Evolutionary conservation across 495 filamentous ascomycete genomes (phyloP).

Genomic region (Stereocaulon alpinum): DNA sequence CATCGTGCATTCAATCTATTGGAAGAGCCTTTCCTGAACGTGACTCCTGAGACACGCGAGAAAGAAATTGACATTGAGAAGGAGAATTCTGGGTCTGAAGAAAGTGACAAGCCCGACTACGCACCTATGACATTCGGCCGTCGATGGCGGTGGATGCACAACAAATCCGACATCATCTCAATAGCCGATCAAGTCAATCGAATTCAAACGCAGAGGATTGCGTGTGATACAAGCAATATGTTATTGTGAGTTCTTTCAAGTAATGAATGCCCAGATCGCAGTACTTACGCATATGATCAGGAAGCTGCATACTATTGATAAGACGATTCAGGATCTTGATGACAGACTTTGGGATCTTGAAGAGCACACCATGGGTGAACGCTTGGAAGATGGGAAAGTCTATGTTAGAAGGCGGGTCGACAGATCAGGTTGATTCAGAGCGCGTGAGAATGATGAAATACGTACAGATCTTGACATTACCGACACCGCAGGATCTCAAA

Average conservation of each 20-base stretch:
- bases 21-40: constrained; percentile 18
- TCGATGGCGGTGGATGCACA: constrained; percentile 20
- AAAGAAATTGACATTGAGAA: constrained; percentile 17
- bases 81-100: constrained; percentile 1
- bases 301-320: constrained; percentile 19
- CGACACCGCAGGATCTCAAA: too few relatives aligned
- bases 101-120: constrained; percentile 10
- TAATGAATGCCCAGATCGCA: neutral
- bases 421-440: neutral
- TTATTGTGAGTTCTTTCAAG: constrained; percentile 11
- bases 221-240: constrained; percentile 16
- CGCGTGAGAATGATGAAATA: too few relatives aligned
- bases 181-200: constrained; percentile 21
- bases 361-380: constrained; percentile 22
- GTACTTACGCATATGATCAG: constrained; percentile 8
- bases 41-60: constrained; percentile 10
- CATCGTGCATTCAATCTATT: constrained; percentile 15
- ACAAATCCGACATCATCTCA: constrained; percentile 17
- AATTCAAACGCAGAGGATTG: constrained; percentile 23
- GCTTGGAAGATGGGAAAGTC: constrained; percentile 20
- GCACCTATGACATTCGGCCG: constrained; percentile 17
- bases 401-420: constrained; percentile 18
- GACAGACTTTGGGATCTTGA: constrained; percentile 22
- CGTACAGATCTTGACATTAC: neutral
- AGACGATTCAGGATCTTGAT: constrained; percentile 19